Percentiles rank a stretch among this genome's conserved stretches.
Conservation (phyloP, 768 basidiomycete species). For the Dentipellis sp. region DNA sequence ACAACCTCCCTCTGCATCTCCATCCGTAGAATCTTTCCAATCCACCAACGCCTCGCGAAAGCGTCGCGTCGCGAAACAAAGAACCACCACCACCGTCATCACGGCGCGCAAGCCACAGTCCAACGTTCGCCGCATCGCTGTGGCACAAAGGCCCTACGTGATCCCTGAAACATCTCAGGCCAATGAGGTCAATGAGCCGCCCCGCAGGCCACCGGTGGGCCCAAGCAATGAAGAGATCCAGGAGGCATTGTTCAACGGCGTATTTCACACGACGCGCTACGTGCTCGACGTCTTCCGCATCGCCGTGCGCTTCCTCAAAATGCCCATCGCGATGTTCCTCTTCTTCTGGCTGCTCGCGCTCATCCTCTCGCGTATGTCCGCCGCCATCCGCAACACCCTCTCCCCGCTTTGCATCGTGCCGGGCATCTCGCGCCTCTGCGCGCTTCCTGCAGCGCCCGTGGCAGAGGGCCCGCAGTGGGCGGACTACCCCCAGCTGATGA, state of each 20-base stretch:
- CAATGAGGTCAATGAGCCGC: too few species aligned
- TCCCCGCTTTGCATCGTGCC: constrained; percentile 57
- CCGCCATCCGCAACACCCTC: constrained; percentile 36
- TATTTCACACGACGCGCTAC: constrained; percentile 26
- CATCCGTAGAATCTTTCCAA: too few species aligned
- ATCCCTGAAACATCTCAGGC: too few species aligned
- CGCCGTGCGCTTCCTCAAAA: constrained; percentile 41
- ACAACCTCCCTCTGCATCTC: too few species aligned
- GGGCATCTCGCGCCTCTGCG: constrained; percentile 40
- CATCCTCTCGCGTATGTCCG: constrained; percentile 30
- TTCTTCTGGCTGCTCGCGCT: constrained; percentile 42
- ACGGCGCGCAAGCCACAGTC: too few species aligned
- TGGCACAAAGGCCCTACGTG: too few species aligned
- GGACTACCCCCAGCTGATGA: constrained; percentile 54
- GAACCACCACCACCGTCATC: too few species aligned
- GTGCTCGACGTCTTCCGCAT: constrained; percentile 36
- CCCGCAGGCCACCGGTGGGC: not conserved
- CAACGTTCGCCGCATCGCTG: too few species aligned
- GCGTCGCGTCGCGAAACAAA: too few species aligned
- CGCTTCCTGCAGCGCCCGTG: constrained; percentile 7
- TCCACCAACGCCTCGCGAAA: too few species aligned
- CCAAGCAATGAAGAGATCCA: not conserved
- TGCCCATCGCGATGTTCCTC: constrained; percentile 45
- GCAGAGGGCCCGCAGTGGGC: constrained; percentile 3
- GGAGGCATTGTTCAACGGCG: not conserved